Base-by-base conservation (phyloP, 2,329 filamentous ascomycete genomes). In the Penicillium olsonii region DNA sequence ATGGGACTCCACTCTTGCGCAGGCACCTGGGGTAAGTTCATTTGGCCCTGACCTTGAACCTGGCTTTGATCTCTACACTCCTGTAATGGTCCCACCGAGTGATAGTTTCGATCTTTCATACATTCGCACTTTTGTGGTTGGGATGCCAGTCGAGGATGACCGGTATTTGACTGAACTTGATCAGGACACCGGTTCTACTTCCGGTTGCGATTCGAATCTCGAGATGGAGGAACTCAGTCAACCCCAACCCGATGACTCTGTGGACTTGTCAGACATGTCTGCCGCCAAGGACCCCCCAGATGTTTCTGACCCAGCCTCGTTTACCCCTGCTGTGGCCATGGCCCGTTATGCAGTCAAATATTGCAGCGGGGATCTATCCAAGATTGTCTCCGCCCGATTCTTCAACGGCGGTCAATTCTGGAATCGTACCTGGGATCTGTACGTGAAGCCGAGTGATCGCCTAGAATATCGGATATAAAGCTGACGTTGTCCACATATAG, bases 341-440 rank as follows among this genome's bases (percentile, higher is more conserved):
- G 65, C 66, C 12, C 71, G 69, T 33, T 75, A 70, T 43, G 73
- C 74, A 4, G 76, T 76, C 61, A 73, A 68, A 48, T 72, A 70
- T 50, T 57, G 77, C 37, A 51, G 55, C 42, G 63, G 66, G 9
- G 54, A 68, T 4, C 47, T 61, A 11, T 58, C 65, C 22, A 64
- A 72, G 40, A 47, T 38, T 19, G 67, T 75, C 29, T 69, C 71
- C 5, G 57, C 62, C 27, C 55, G 47, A 8, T 76, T 73, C 53
- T 78, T 77, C 47, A 68, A 69, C 15, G 54, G 49, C 5, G 71
- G 69, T 2, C 68, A 75, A 44, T 74, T 78, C 55, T 82, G 80
- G 60, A 70, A 75, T 2, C 78, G 83, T 50, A 63, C 74, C 10
- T 96, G 91, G 91, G 84, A 92, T 54, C 73, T 95, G 88, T 94